Evolutionary conservation across 345 rosid species (phyloP).

Genomic region (Camelina hispida): DNA sequence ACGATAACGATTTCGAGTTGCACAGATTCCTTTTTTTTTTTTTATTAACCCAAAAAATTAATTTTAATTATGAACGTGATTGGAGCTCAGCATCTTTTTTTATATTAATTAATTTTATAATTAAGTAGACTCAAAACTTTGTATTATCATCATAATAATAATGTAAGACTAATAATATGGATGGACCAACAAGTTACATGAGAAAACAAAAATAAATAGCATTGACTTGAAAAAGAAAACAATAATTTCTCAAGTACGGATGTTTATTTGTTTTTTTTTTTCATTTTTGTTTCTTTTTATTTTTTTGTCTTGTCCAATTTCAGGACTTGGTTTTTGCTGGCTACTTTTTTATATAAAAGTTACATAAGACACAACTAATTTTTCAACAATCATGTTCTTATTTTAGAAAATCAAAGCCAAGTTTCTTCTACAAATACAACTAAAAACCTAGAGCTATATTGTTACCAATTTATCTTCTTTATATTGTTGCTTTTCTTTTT

Average conservation of each 20-base stretch:
- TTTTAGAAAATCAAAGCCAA: no score
- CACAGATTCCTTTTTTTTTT: background rate
- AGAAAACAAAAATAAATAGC: background rate
- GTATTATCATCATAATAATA: background rate
- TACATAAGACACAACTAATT: no score
- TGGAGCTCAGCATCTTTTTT: conserved; percentile 18
- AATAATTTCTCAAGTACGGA: conserved; percentile 20
- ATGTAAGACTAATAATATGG: background rate
- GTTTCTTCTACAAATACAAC: no score
- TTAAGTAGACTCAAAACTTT: background rate
- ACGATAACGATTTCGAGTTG: conserved; percentile 39
- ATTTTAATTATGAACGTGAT: conserved; percentile 20
- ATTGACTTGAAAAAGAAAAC: conserved; percentile 20
- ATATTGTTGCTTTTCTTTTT: no score
- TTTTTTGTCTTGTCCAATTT: background rate
- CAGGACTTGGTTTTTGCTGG: conserved; percentile 20
- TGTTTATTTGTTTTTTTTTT: conserved; percentile 6
- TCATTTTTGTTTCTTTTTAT: background rate
- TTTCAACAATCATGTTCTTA: no score
- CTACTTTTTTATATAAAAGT: no score
- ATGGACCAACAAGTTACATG: background rate
- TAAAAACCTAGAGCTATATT: no score
- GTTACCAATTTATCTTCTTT: no score
- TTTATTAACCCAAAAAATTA: background rate
- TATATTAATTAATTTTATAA: background rate